Conservation (phyloP, 2,329 filamentous ascomycete species). For the Hymenoscyphus linearis region DNA sequence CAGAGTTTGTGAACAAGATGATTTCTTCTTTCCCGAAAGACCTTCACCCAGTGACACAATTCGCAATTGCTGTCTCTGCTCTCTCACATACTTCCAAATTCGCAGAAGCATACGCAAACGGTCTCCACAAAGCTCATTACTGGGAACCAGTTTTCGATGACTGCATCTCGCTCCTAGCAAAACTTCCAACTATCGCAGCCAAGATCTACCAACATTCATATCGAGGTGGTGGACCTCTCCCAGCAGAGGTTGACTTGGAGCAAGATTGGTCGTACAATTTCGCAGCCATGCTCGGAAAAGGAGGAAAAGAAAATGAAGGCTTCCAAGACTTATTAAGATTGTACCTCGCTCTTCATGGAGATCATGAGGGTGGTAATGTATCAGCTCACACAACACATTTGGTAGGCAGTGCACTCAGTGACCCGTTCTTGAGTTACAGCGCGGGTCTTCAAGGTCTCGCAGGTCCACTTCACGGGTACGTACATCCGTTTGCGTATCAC, state of each 20-base stretch:
- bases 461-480: slow-evolving; percentile 78
- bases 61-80: slow-evolving; percentile 91
- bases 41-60: slow-evolving; percentile 97
- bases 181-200: slow-evolving; percentile 92
- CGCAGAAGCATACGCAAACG: slow-evolving; percentile 85
- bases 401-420: slow-evolving; percentile 88
- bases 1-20: slow-evolving; percentile 78
- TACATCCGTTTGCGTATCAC: slow-evolving; percentile 4
- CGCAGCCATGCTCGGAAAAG: slow-evolving; percentile 89
- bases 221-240: slow-evolving; percentile 69
- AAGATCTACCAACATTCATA: slow-evolving; percentile 96
- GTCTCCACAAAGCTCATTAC: slow-evolving; percentile 92
- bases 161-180: slow-evolving; percentile 86
- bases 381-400: slow-evolving; percentile 93
- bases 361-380: slow-evolving; percentile 97
- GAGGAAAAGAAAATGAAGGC: slow-evolving; percentile 79
- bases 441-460: slow-evolving; percentile 93
- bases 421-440: slow-evolving; percentile 93
- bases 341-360: slow-evolving; percentile 93
- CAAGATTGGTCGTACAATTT: slow-evolving; percentile 99
- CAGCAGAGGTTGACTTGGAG: slow-evolving; percentile 69
- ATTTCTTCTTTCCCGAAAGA: slow-evolving; percentile 84
- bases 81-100: slow-evolving; percentile 93
- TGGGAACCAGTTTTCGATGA: slow-evolving; percentile 99
- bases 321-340: slow-evolving; percentile 93